Evolutionary conservation across 2,329 filamentous ascomycete species (phyloP).

Genomic region (Fusarium camptoceras): DNA sequence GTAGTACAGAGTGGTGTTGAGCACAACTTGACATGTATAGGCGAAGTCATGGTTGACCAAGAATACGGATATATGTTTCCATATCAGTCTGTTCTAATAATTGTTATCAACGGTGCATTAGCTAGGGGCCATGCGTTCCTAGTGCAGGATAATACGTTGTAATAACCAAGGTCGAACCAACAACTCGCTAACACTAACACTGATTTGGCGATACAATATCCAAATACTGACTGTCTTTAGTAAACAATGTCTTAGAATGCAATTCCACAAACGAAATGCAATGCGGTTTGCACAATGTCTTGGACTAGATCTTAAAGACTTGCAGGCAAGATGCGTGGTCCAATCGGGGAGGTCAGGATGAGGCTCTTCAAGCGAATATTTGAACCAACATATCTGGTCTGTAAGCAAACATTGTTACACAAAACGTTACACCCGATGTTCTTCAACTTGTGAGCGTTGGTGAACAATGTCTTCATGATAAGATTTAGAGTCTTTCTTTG

Average conservation of each 20-base stretch:
- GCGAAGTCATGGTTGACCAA: no score
- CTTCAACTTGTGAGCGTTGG: no score
- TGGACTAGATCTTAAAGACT: neutral
- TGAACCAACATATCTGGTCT: neutral
- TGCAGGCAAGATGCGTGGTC: neutral
- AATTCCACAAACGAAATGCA: neutral
- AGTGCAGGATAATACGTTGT: neutral
- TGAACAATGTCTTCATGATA: no score
- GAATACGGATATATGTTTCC: neutral
- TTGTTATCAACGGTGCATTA: neutral
- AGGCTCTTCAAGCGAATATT: neutral
- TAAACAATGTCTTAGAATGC: neutral
- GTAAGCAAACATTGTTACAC: neutral
- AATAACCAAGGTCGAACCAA: neutral
- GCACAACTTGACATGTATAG: neutral
- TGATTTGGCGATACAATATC: constrained; percentile 1
- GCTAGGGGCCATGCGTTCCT: neutral
- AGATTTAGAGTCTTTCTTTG: neutral
- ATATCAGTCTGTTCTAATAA: no score
- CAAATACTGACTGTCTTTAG: no score
- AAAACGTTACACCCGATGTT: neutral
- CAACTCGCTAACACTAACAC: neutral
- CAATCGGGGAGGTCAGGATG: neutral
- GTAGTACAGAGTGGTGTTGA: neutral
- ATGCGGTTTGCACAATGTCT: neutral